Percentiles rank a stretch among this genome's conserved stretches.
Conservation (phyloP, 305 asterid species). For the Solanum hybrid region DNA sequence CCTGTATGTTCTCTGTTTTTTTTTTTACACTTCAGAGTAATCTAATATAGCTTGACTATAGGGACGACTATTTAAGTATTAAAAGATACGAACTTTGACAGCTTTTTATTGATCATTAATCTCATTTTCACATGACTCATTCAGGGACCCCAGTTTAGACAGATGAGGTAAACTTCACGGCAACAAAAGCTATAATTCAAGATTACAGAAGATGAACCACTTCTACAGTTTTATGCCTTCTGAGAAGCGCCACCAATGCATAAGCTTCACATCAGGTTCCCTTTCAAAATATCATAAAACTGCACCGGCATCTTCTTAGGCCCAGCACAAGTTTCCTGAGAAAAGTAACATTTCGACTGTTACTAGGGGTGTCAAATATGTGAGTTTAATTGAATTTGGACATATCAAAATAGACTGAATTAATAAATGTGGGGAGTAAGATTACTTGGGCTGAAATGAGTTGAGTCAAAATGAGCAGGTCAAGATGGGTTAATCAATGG, state of each 20-base stretch:
- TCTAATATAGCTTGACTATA: not conserved
- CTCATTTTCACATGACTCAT: not conserved
- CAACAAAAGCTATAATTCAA: not conserved
- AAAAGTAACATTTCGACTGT: not conserved
- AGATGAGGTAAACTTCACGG: too few species aligned
- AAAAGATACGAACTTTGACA: not conserved
- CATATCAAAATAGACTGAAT: not conserved
- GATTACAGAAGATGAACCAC: not conserved
- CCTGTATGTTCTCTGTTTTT: not conserved
- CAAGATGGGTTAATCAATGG: not conserved
- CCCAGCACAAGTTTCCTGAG: slow-evolving; percentile 52
- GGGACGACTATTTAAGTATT: not conserved
- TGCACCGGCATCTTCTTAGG: slow-evolving; percentile 67
- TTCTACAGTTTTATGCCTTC: not conserved
- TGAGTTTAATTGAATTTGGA: not conserved
- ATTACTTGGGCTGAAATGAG: not conserved
- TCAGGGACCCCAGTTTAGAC: not conserved
- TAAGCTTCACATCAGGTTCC: slow-evolving; percentile 11
- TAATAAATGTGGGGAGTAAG: not conserved
- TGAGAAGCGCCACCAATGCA: not conserved
- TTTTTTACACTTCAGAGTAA: not conserved
- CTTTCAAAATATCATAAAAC: slow-evolving; percentile 59
- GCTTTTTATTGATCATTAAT: not conserved
- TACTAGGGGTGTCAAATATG: not conserved
- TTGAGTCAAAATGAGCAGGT: not conserved